Base-by-base conservation (phyloP, 768 basidiomycete genomes). In the Lactarius deliciosus region DNA sequence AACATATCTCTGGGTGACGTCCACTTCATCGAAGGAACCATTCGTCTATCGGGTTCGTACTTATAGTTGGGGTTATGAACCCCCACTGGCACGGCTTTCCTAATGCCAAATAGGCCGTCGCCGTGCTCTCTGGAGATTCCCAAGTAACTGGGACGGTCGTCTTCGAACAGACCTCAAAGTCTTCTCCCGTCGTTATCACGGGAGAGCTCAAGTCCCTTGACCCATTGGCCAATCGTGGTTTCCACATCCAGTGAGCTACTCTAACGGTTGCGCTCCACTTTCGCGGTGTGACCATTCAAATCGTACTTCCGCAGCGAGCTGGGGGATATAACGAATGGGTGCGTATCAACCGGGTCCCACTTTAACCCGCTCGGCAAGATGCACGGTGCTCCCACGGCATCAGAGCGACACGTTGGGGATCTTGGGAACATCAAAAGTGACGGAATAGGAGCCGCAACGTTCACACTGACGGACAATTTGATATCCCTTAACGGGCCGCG, bases 391-490 rank as follows among this genome's bases (percentile, higher is more conserved):
- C 89, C 83, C 11, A 74, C 76, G 10, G 83, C 85, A 61, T 58
- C 73, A 15, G 77, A 79, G 54, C 80, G 91, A 65, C 92, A 93
- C 75, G 85, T 89, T 34, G 92, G 92, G 0, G 88, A 90, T 70
- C 74, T 90, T 68, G 92, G 92, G 6, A 93, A 94, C 73, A 84
- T 94, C 73, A 70, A 82, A 72, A 81, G 84, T 57, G 83, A 94
- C 73, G 76, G 75, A 22, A 70, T 76, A 40, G 92, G 91, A 57
- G 77, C 77, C 20, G 88, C 87, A 15, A 75, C 73, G 11, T 81
- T 93, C 74, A 79, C 77, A 20, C 80, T 93, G 71, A 77, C 81
- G 58, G 91, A 92, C 74, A 69, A 74, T 32, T 66, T 82, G 38
- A 83, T 93, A 61, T 85, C 88, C 53, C 81, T 93, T 64, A 86